A percentile compares a stretch with the other conserved stretches of the same genome.
Evolutionary conservation across 768 basidiomycete species (phyloP).

Genomic region (Tulasnella sp.): DNA sequence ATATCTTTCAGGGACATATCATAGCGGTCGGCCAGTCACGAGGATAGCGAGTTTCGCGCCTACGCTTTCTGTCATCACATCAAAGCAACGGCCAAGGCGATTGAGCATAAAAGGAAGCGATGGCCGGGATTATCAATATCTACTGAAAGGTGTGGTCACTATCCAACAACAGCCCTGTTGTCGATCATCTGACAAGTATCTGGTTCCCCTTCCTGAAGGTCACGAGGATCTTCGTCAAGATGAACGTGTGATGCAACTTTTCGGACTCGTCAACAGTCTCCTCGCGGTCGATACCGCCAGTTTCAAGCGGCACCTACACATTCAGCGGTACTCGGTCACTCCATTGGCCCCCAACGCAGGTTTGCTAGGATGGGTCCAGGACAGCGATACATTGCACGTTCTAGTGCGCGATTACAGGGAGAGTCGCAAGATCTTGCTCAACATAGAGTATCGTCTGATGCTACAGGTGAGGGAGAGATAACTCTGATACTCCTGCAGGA

Average conservation of each 20-base stretch:
- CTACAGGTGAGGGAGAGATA: conserved; percentile 61
- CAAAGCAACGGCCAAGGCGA: conserved; percentile 91
- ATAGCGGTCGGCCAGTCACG: conserved; percentile 73
- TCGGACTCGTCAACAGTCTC: conserved; percentile 91
- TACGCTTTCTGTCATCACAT: conserved; percentile 86
- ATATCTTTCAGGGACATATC: conserved; percentile 66
- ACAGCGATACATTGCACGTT: conserved; percentile 91
- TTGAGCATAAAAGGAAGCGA: conserved; percentile 81
- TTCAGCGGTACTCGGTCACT: conserved; percentile 85
- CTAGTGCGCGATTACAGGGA: conserved; percentile 95
- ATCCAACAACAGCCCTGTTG: background rate
- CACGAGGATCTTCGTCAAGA: conserved; percentile 99
- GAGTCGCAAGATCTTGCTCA: conserved; percentile 88
- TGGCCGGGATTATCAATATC: conserved; percentile 85
- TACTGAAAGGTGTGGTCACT: conserved; percentile 60
- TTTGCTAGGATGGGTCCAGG: conserved; percentile 88
- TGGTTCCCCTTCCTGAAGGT: conserved; percentile 36
- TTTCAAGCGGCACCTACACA: conserved; percentile 91
- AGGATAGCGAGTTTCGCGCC: conserved; percentile 76
- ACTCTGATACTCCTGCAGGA: background rate
- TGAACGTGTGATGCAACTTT: conserved; percentile 98
- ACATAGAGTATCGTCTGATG: conserved; percentile 98
- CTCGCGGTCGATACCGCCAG: conserved; percentile 87
- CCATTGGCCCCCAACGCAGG: conserved; percentile 95
- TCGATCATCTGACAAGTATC: background rate